These are phyloP conservation scores for Lenwebbia sp. DNA, from an alignment of 345 rosid species.

Conservation along the genomic window DNA sequence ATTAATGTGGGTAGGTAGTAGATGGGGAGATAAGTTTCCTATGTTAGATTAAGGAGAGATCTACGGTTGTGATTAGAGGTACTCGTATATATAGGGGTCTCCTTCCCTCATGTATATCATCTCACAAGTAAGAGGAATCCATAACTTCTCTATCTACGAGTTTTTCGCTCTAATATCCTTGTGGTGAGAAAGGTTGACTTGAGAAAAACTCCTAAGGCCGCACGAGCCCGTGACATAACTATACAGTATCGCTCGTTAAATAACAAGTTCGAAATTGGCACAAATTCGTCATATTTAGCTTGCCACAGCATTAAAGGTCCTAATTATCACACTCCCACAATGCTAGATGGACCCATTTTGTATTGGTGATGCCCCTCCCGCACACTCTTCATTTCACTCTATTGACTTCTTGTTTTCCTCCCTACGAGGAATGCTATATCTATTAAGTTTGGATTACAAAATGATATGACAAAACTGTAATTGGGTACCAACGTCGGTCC, in stretches of 20 bases:
- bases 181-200: not conserved
- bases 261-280: not conserved
- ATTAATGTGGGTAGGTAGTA: rapidly evolving
- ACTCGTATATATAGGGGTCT: rapidly evolving
- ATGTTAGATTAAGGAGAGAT: not conserved
- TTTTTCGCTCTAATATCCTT: not conserved
- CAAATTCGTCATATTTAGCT: rapidly evolving
- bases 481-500: no score
- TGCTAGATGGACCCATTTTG: not conserved
- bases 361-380: not conserved
- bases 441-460: no score
- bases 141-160: not conserved
- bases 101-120: not conserved
- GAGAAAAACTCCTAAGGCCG: not conserved
- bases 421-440: no score
- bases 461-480: no score
- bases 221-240: rapidly evolving
- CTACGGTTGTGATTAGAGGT: not conserved
- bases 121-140: not conserved
- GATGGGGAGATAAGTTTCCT: not conserved
- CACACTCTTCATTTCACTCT: no score
- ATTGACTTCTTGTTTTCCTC: not conserved
- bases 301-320: not conserved
- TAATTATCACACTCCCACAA: not conserved
- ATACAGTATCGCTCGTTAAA: not conserved